Conservation (phyloP, 306 rosid genomes). For the Dalbergia oliveri region DNA sequence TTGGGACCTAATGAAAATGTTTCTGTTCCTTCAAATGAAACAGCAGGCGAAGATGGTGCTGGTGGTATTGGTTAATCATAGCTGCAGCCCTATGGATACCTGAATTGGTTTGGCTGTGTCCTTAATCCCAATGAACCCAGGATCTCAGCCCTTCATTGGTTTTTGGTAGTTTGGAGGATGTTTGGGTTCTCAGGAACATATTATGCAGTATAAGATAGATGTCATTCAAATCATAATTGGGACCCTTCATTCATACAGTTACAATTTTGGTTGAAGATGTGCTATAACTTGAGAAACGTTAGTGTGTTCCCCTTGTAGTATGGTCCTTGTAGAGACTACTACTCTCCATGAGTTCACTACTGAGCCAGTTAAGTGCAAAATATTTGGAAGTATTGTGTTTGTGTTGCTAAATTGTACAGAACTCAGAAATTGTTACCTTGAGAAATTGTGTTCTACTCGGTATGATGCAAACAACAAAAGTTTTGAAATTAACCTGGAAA, state of each 20-base stretch:
- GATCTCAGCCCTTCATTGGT: conserved; percentile 46
- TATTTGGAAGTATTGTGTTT: conserved; percentile 27
- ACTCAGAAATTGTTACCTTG: conserved; percentile 41
- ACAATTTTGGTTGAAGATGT: conserved; percentile 47
- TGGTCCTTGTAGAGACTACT: conserved; percentile 42
- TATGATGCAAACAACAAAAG: conserved; percentile 44
- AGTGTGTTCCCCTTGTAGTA: conserved; percentile 38
- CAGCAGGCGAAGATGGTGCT: conserved; percentile 48
- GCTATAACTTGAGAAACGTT: conserved; percentile 46
- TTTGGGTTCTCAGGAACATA: conserved; percentile 50
- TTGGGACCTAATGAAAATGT: conserved; percentile 53
- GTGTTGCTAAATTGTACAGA: conserved; percentile 56
- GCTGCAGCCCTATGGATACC: conserved; percentile 41
- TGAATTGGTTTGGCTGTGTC: conserved; percentile 45
- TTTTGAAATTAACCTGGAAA: conserved; percentile 41
- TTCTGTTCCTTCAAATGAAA: conserved; percentile 56
- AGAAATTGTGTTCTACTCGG: conserved; percentile 43
- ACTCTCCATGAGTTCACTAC: conserved; percentile 39
- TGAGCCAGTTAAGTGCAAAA: conserved; percentile 45
- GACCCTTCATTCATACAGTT: conserved; percentile 40
- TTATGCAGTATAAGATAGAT: conserved; percentile 44
- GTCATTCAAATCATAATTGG: conserved; percentile 34
- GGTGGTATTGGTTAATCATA: conserved; percentile 59
- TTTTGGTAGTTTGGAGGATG: conserved; percentile 46
- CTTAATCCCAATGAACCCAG: conserved; percentile 47